Evolutionary conservation across 2,329 filamentous ascomycete genomes (phyloP), one percentile per base, ranked within the genome.

Genomic region (Colletotrichum tofieldiae): DNA sequence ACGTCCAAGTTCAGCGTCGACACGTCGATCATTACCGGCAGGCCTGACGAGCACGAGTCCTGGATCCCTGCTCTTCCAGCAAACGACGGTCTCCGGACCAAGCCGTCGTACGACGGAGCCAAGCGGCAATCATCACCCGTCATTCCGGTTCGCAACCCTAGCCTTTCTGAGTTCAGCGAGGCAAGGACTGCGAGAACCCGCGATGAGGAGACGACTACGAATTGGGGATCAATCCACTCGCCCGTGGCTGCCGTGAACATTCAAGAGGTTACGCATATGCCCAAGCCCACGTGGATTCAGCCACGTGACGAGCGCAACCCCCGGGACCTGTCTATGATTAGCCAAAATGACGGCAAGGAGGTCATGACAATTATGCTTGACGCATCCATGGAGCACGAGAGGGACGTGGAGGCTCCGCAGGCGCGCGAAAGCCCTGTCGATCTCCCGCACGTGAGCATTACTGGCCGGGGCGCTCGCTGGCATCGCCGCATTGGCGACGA

Each of bases 401-500:
- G 65, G 49, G 64, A 59, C 32, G 32, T 62, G 37, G 43, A 61
- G 37, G 62, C 49, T 37, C 39, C 49, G 78, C 1, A 78, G 79
- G 71, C 74, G 77, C 47, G 79, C 82, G 51, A 54, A 32, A 64
- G 76, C 75, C 67, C 67, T 26, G 75, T 78, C 23, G 77, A 77
- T 4, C 71, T 77, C 18, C 69, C 78, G 5, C 75, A 76, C 9
- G 70, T 75, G 35, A 32, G 18, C 26, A 32, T 73, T 12, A 32
- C 35, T 20, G 41, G 62, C 26, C n/a, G 37, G 12, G 55, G 61
- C 20, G 75, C 18, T 64, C 74, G 74, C 49, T 91, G 89, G 85
- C 88, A 92, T 77, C 84, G 83, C 45, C 87, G 90, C 2, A 81
- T 92, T 59, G 90, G 90, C 32, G 88, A 92, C 55, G 82, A 87